Evolutionary conservation across 1,284 basidiomycete species (phyloP).

Genomic region (Trichosporon faecale): DNA sequence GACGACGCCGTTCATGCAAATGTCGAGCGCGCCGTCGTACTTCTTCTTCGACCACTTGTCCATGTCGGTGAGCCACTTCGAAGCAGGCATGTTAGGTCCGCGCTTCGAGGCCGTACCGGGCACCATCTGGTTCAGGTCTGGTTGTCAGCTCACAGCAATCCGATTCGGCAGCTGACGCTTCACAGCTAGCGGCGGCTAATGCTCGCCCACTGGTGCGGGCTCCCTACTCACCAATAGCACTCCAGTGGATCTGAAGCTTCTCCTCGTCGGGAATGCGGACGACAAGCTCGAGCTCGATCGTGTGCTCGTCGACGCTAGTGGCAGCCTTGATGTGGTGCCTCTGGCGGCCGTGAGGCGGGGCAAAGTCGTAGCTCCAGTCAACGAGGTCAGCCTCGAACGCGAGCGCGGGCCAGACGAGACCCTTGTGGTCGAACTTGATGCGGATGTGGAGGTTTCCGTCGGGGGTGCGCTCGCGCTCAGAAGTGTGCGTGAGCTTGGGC

Average conservation of each 20-base stretch:
- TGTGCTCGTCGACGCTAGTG: constrained; percentile 37
- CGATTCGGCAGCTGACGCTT: too few relatives aligned
- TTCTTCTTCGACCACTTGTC: constrained; percentile 42
- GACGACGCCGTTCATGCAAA: constrained; percentile 44
- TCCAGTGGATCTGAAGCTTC: constrained; percentile 41
- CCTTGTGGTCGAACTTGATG: constrained; percentile 73
- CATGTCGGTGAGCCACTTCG: constrained; percentile 41
- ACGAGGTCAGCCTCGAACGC: constrained; percentile 90
- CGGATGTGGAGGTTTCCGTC: constrained; percentile 63
- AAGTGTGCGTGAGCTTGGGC: constrained; percentile 32
- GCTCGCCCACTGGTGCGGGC: background rate
- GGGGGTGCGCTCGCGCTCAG: constrained; percentile 53
- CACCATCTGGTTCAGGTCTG: constrained; percentile 50
- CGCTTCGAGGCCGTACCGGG: constrained; percentile 41
- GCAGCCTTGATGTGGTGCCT: constrained; percentile 82
- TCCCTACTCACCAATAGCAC: constrained; percentile 42
- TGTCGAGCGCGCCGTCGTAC: constrained; percentile 43
- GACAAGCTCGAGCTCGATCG: constrained; percentile 39
- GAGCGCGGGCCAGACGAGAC: constrained; percentile 61
- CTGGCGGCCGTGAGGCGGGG: constrained; percentile 67
- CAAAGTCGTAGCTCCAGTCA: constrained; percentile 74
- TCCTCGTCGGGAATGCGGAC: constrained; percentile 30
- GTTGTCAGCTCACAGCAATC: constrained; percentile 6
- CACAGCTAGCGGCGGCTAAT: too few relatives aligned
- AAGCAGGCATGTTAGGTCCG: constrained; percentile 46